Conservation (phyloP, 106 monocot species). For the Vanilla planifolia region DNA sequence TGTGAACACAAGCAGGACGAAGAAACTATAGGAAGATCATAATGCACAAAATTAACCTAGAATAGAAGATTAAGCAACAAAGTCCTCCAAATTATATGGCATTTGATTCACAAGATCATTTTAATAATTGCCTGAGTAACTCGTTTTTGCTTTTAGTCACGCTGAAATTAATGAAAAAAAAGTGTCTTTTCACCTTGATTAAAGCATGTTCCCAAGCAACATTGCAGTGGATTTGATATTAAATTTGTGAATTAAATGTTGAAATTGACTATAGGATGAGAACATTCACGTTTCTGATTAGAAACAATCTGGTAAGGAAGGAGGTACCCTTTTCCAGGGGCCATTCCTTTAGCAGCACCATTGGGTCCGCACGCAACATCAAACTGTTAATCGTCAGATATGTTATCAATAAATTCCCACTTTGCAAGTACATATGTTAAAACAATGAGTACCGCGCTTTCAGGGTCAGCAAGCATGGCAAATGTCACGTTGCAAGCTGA, state of each 20-base stretch:
- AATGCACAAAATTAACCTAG: no score
- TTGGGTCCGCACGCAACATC: constrained; percentile 68
- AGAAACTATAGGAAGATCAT: no score
- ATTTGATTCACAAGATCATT: no score
- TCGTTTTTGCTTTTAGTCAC: no score
- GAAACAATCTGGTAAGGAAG: background rate
- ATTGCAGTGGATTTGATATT: no score
- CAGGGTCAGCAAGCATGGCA: constrained; percentile 95
- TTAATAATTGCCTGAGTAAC: no score
- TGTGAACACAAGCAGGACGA: no score
- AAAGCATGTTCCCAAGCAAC: no score
- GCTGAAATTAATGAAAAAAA: no score
- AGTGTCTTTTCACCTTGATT: no score
- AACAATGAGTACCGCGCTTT: constrained; percentile 55
- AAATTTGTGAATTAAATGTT: background rate
- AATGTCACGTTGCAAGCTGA: constrained; percentile 83
- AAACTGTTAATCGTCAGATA: constrained; percentile 31
- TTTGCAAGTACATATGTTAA: background rate
- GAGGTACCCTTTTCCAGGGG: constrained; percentile 78
- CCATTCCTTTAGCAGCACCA: constrained; percentile 68
- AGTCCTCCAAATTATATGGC: no score
- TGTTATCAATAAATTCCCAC: background rate
- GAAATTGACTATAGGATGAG: background rate
- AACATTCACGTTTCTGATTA: background rate
- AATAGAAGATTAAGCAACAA: no score